These are phyloP conservation scores for Aspergillus indologenus DNA, from an alignment of 495 filamentous ascomycete genomes.

Conservation along the genomic window DNA sequence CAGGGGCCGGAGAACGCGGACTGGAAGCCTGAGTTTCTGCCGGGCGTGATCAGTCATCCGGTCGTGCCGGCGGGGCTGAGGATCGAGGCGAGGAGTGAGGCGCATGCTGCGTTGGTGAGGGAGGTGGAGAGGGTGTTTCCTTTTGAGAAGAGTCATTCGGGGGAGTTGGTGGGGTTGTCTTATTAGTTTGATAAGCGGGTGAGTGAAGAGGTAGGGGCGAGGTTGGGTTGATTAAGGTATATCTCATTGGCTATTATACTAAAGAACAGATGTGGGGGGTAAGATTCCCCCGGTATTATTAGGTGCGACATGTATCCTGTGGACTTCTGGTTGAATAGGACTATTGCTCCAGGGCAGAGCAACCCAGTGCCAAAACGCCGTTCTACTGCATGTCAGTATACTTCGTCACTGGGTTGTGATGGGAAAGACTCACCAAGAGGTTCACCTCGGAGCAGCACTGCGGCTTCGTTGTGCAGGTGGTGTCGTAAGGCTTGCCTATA, in stretches of 20 bases:
- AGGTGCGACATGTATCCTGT: too few relatives aligned
- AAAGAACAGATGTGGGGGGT: too few relatives aligned
- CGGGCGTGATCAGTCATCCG: constrained; percentile 42
- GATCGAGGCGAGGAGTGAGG: constrained; percentile 31
- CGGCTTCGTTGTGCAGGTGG: constrained; percentile 22
- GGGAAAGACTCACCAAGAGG: constrained; percentile 29
- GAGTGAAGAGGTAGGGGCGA: neutral
- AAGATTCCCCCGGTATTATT: too few relatives aligned
- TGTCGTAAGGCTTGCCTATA: constrained; percentile 29
- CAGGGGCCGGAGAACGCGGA: constrained; percentile 27
- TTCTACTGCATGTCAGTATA: constrained; percentile 17
- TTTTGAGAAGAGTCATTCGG: constrained; percentile 42
- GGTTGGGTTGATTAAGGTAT: neutral
- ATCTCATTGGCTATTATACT: neutral
- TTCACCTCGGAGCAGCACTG: constrained; percentile 39
- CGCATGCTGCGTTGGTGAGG: constrained; percentile 31
- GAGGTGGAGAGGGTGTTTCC: constrained; percentile 39
- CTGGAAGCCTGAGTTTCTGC: constrained; percentile 24
- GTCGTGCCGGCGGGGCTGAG: constrained; percentile 29
- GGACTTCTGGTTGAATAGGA: neutral
- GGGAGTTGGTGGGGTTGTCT: neutral
- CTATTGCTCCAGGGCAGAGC: constrained; percentile 15
- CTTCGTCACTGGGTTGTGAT: neutral
- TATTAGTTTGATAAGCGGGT: neutral
- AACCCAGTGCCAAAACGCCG: constrained; percentile 28